Percentiles rank a stretch among this genome's conserved stretches.
These are phyloP conservation scores for Firmiana major DNA, from an alignment of 345 rosid species.

Conservation along the genomic window DNA sequence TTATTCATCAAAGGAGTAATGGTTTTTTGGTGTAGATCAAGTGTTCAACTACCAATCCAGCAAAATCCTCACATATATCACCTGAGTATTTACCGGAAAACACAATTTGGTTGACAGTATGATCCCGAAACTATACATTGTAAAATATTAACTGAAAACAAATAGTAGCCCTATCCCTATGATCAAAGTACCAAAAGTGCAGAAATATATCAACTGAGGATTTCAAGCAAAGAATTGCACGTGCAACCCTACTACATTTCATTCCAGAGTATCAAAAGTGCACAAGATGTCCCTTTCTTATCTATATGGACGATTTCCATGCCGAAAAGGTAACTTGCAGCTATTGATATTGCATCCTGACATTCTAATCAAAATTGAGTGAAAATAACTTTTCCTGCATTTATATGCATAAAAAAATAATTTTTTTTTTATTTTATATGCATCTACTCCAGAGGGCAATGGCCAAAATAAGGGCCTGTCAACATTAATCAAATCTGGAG, in stretches of 20 bases:
- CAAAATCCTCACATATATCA: not conserved
- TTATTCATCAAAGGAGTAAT: not conserved
- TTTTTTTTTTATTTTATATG: conserved; percentile 14
- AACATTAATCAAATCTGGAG: conserved; percentile 20
- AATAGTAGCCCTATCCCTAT: too few relatives aligned
- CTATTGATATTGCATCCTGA: not conserved
- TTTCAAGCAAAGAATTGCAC: not conserved
- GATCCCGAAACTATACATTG: not conserved
- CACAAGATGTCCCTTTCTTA: not conserved
- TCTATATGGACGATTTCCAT: not conserved
- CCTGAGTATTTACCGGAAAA: not conserved
- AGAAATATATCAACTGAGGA: not conserved
- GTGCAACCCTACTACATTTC: not conserved
- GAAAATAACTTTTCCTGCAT: conserved; percentile 14
- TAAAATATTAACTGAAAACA: too few relatives aligned
- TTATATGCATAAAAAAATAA: conserved; percentile 11
- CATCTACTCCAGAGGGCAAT: conserved; percentile 5
- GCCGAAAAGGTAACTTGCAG: not conserved
- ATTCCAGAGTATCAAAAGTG: not conserved
- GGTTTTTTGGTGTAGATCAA: not conserved
- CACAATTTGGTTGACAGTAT: not conserved
- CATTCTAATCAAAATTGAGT: not conserved
- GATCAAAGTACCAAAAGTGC: not conserved
- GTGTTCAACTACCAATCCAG: not conserved
- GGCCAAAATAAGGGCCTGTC: conserved; percentile 10